Conservation (phyloP, 306 rosid species). For the Crataegus laevigata region DNA sequence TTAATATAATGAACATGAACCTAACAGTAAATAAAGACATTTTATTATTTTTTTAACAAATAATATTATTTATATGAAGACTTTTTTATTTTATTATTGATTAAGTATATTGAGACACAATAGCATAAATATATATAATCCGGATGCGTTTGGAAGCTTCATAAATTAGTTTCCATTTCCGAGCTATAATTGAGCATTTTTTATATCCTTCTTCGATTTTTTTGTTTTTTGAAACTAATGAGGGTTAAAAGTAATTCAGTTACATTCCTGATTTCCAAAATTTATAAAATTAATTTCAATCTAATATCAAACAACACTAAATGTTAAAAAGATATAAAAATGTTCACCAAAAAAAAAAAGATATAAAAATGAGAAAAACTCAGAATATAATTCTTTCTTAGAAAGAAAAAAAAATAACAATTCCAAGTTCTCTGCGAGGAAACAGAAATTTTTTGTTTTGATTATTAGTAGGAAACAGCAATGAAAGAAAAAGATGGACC, state of each 20-base stretch:
- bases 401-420: not conserved
- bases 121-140: too few species aligned
- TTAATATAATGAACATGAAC: not conserved
- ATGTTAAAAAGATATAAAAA: too few species aligned
- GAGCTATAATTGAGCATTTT: too few species aligned
- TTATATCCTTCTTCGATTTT: not conserved
- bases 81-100: too few species aligned
- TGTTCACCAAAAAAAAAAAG: too few species aligned
- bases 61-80: too few species aligned
- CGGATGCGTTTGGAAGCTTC: too few species aligned
- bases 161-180: too few species aligned
- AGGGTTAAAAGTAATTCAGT: not conserved
- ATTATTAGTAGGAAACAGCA: not conserved
- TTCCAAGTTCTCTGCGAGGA: not conserved
- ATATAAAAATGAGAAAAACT: not conserved
- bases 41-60: too few species aligned
- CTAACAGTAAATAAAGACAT: not conserved
- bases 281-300: not conserved
- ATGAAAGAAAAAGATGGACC: not conserved
- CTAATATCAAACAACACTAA: not conserved
- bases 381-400: not conserved
- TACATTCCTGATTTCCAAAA: not conserved
- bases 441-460: not conserved
- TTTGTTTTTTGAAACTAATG: not conserved
- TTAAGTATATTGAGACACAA: too few species aligned